These are phyloP conservation scores for Eimeria falciformis DNA, from an alignment of 169 alveolate genomes.

Conservation along the genomic window DNA sequence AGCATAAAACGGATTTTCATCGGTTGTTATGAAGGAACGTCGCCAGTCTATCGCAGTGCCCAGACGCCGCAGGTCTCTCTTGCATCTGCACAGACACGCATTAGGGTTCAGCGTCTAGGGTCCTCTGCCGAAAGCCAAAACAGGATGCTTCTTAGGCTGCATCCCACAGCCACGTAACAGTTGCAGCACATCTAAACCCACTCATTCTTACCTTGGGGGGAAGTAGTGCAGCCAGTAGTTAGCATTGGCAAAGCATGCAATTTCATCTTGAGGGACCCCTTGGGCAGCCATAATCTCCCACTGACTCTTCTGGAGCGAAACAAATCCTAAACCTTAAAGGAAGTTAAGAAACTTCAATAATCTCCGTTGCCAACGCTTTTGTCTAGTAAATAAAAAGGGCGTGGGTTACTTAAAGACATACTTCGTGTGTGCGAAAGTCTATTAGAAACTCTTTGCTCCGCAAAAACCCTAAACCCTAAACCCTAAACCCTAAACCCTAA, in stretches of 20 bases:
- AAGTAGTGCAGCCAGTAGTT: constrained; percentile 98
- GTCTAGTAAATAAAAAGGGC: too few species aligned
- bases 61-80: constrained; percentile 18
- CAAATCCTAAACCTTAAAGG: not conserved
- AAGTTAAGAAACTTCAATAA: too few species aligned
- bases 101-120: not conserved
- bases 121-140: not conserved
- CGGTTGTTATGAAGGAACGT: constrained; percentile 99
- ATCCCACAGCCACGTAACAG: constrained; percentile 78
- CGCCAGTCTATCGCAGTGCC: constrained; percentile 96
- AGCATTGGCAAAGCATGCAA: constrained; percentile 96
- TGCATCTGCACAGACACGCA: constrained; percentile 19
- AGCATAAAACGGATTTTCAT: constrained; percentile 97
- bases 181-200: constrained; percentile 82
- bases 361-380: too few species aligned
- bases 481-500: constrained; percentile 16
- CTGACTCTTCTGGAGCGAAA: constrained; percentile 86
- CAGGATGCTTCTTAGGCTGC: not conserved
- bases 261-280: constrained; percentile 96
- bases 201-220: constrained; percentile 90
- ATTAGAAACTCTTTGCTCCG: too few species aligned
- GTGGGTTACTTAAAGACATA: too few species aligned
- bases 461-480: not conserved
- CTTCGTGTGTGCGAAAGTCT: too few species aligned
- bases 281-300: constrained; percentile 93